Conservation (phyloP, 2,329 filamentous ascomycete genomes). For the Fusarium sp. region DNA sequence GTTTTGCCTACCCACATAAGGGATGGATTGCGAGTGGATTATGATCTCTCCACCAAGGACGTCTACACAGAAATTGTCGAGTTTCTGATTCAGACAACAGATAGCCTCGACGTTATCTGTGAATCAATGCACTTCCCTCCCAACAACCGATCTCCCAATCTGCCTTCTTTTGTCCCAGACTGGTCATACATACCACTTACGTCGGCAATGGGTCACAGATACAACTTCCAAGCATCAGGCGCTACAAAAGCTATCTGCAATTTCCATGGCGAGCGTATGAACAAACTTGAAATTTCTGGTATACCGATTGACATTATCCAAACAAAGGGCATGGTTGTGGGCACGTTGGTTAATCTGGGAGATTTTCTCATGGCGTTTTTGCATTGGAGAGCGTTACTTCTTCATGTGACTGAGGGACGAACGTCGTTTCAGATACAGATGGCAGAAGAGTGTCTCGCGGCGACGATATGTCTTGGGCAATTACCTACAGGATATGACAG, state of each 20-base stretch:
- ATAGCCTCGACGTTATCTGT: slow-evolving; percentile 19
- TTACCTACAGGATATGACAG: slow-evolving; percentile 8
- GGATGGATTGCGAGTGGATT: slow-evolving; percentile 4
- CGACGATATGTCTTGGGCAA: slow-evolving; percentile 28
- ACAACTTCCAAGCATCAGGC: slow-evolving; percentile 9
- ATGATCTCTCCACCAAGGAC: slow-evolving; percentile 23
- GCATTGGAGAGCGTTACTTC: slow-evolving; percentile 28
- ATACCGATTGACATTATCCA: slow-evolving; percentile 9
- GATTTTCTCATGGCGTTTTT: slow-evolving; percentile 33
- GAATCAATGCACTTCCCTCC: slow-evolving; percentile 24
- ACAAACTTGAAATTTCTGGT: slow-evolving; percentile 22
- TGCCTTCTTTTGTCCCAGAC: slow-evolving; percentile 28
- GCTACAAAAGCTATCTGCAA: neutral
- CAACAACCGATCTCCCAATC: slow-evolving; percentile 3
- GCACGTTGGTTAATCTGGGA: slow-evolving; percentile 22
- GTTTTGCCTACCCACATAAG: slow-evolving; percentile 8
- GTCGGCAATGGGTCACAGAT: slow-evolving; percentile 14
- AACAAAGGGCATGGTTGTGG: slow-evolving; percentile 18
- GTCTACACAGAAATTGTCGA: slow-evolving; percentile 28
- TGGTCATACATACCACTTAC: slow-evolving; percentile 30
- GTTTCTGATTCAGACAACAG: slow-evolving; percentile 25
- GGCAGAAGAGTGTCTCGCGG: slow-evolving; percentile 16
- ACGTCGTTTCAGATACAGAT: neutral
- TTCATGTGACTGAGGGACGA: neutral
- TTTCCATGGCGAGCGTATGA: slow-evolving; percentile 16